phyloP scores from a whole-genome alignment of 2,329 filamentous ascomycete genomes.

The Hymenotorrendiella dingleyae region DNA sequence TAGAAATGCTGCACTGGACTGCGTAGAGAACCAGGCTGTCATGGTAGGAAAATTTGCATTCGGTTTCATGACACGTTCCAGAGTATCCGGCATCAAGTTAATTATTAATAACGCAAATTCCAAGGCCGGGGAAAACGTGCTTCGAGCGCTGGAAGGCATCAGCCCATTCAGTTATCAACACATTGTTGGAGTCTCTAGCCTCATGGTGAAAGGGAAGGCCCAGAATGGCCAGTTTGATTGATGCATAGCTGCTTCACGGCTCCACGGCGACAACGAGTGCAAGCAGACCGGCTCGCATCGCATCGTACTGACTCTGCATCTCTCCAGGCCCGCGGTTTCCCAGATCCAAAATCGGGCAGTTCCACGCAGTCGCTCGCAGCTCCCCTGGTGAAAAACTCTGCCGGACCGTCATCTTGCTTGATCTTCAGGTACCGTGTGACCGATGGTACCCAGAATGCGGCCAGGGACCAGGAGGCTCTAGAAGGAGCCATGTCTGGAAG shows the following conservation, averaged over 20 bases:
- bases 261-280: background rate
- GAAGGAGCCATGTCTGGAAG: background rate
- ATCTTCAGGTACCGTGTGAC: conserved; percentile 1
- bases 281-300: background rate
- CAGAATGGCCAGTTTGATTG: background rate
- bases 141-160: conserved; percentile 16
- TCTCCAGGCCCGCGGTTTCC: background rate
- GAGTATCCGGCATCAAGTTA: conserved; percentile 1
- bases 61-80: conserved; percentile 3
- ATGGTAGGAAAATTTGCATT: conserved; percentile 8
- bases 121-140: conserved; percentile 16
- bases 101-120: conserved; percentile 3
- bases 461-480: background rate
- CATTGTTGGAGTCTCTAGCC: background rate
- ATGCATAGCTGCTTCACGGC: background rate
- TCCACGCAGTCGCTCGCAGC: background rate
- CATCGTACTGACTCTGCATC: background rate
- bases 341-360: background rate
- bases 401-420: background rate
- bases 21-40: conserved; percentile 12
- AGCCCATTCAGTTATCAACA: background rate
- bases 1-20: background rate
- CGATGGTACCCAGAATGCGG: background rate
- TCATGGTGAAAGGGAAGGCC: background rate
- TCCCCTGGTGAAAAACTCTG: background rate